Conservation (phyloP, 2,329 filamentous ascomycete species). For the Sphaerulina populicola region DNA sequence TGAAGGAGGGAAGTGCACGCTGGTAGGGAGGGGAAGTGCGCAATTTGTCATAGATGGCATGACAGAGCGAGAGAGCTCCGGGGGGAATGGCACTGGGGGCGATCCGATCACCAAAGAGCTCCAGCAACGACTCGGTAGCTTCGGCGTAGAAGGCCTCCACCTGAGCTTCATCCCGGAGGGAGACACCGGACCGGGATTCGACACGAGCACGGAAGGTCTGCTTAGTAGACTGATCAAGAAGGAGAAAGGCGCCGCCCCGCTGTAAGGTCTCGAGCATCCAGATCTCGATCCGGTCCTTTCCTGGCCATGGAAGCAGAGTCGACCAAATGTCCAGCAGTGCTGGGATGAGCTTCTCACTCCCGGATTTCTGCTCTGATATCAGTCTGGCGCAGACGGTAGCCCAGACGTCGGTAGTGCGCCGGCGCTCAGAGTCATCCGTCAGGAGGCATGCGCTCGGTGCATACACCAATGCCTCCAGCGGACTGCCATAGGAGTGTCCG, state of each 20-base stretch:
- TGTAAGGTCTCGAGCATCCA: conserved; percentile 93
- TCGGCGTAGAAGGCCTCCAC: conserved; percentile 82
- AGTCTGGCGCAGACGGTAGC: conserved; percentile 76
- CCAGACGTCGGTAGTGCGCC: conserved; percentile 78
- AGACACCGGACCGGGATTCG: conserved; percentile 61
- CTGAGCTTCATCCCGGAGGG: conserved; percentile 66
- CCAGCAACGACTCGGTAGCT: conserved; percentile 72
- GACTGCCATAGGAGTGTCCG: conserved; percentile 21
- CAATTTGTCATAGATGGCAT: conserved; percentile 66
- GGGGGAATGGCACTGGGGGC: conserved; percentile 78
- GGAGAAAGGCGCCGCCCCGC: conserved; percentile 79
- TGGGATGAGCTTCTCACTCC: conserved; percentile 70
- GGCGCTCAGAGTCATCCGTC: conserved; percentile 48
- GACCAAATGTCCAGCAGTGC: conserved; percentile 83
- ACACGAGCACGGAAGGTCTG: conserved; percentile 59
- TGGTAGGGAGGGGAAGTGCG: conserved; percentile 59
- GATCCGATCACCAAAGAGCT: conserved; percentile 69
- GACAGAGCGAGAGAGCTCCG: conserved; percentile 73
- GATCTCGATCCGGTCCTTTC: conserved; percentile 80
- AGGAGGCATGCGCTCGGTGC: conserved; percentile 37
- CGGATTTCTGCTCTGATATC: conserved; percentile 66
- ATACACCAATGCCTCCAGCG: conserved; percentile 26
- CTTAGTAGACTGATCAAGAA: conserved; percentile 77
- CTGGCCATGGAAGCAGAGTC: conserved; percentile 79
- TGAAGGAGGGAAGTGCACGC: conserved; percentile 64